A percentile compares a stretch with the other conserved stretches of the same genome.
Evolutionary conservation across 495 filamentous ascomycete species (phyloP).

Genomic region (Chaetomidium leptoderma): DNA sequence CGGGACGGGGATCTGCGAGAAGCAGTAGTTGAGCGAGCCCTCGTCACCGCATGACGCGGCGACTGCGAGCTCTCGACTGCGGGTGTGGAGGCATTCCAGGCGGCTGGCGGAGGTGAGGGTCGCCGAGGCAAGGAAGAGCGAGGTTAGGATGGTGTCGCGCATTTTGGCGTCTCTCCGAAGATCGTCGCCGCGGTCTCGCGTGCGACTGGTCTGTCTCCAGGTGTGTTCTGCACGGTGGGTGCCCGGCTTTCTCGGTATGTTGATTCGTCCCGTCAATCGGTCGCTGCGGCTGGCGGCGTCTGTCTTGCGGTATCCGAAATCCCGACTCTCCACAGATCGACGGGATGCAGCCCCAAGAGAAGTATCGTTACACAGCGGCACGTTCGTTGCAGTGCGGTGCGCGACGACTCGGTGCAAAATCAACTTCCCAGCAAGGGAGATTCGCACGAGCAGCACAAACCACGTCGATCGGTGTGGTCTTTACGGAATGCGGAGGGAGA

Average conservation of each 20-base stretch:
- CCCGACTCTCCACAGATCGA: neutral
- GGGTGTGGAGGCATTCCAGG: slow-evolving; percentile 32
- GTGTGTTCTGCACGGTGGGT: slow-evolving; percentile 1
- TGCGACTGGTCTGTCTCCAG: neutral
- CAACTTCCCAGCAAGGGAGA: neutral
- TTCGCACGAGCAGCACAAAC: neutral
- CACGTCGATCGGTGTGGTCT: neutral
- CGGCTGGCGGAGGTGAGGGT: slow-evolving; percentile 14
- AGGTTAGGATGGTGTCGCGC: slow-evolving; percentile 17
- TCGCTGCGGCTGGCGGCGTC: neutral
- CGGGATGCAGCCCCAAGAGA: neutral
- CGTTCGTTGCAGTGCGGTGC: neutral
- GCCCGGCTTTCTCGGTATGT: neutral
- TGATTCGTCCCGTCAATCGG: neutral
- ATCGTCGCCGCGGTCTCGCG: neutral
- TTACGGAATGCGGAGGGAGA: neutral
- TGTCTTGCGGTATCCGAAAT: neutral
- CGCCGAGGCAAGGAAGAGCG: slow-evolving; percentile 20
- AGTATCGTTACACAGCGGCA: neutral
- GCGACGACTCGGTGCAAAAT: neutral
- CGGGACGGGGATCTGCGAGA: slow-evolving; percentile 26
- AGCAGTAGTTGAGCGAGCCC: slow-evolving; percentile 35
- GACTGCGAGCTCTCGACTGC: slow-evolving; percentile 30
- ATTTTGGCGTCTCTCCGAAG: slow-evolving; percentile 6
- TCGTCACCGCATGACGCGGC: slow-evolving; percentile 38